These are phyloP conservation scores for Peniophora sp. DNA, from an alignment of 1,284 basidiomycete species.

Conservation along the genomic window DNA sequence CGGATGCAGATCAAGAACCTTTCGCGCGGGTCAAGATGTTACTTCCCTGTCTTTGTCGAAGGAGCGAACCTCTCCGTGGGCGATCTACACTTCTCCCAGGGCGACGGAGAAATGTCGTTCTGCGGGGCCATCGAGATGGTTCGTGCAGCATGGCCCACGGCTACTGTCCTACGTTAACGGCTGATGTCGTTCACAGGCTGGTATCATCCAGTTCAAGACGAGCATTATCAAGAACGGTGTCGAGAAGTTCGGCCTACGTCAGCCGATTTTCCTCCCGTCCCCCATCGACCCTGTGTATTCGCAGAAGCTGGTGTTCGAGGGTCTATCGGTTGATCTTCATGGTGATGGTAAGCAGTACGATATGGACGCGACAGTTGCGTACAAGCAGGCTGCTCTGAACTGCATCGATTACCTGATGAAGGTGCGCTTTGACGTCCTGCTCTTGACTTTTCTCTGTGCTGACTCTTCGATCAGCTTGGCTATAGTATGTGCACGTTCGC, in stretches of 20 bases:
- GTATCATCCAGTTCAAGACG: slow-evolving; percentile 66
- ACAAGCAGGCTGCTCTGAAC: slow-evolving; percentile 73
- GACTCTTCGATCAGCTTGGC: slow-evolving; percentile 34
- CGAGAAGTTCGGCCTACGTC: slow-evolving; percentile 66
- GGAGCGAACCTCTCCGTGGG: slow-evolving; percentile 76
- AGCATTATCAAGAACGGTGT: slow-evolving; percentile 72
- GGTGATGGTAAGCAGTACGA: slow-evolving; percentile 69
- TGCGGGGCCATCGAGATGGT: slow-evolving; percentile 80
- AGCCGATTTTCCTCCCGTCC: slow-evolving; percentile 74
- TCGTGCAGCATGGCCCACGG: neutral
- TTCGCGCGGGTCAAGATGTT: slow-evolving; percentile 61
- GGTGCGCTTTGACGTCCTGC: slow-evolving; percentile 22
- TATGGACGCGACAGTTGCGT: slow-evolving; percentile 77
- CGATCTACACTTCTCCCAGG: slow-evolving; percentile 78
- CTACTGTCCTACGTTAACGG: slow-evolving; percentile 12
- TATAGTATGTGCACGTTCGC: slow-evolving; percentile 44
- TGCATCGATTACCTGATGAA: slow-evolving; percentile 73
- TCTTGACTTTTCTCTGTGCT: neutral
- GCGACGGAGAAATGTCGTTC: slow-evolving; percentile 56
- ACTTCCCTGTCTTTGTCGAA: slow-evolving; percentile 72
- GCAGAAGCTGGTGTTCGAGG: slow-evolving; percentile 59
- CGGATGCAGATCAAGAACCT: slow-evolving; percentile 61
- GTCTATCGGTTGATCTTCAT: slow-evolving; percentile 66
- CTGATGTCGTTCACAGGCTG: slow-evolving; percentile 48
- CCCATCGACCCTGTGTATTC: slow-evolving; percentile 72